Percentiles rank a stretch among this genome's conserved stretches.
Conservation (phyloP, 2,329 filamentous ascomycete genomes). For the Neopestalotiopsis sp. region DNA sequence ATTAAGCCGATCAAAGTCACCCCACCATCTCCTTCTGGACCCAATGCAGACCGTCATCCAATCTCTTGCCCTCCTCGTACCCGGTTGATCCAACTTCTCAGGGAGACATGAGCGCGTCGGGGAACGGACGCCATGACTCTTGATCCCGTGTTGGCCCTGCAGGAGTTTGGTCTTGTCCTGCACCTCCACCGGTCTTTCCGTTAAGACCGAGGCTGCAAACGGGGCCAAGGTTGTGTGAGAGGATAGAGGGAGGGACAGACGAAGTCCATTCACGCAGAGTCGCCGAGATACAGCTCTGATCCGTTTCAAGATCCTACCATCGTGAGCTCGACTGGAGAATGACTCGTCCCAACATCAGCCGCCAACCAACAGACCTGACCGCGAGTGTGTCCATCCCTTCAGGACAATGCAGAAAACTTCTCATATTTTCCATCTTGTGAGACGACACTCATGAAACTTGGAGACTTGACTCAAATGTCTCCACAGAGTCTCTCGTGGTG, state of each 20-base stretch:
- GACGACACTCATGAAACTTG: neutral
- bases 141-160: neutral
- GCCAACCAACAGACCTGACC: too few species aligned
- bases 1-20: neutral
- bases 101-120: neutral
- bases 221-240: too few species aligned
- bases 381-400: neutral
- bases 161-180: too few species aligned
- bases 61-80: neutral
- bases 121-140: neutral
- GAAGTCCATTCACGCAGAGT: too few species aligned
- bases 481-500: neutral
- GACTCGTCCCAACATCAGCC: too few species aligned
- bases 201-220: too few species aligned
- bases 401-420: neutral
- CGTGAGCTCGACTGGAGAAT: too few species aligned
- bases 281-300: too few species aligned
- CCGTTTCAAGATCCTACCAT: too few species aligned
- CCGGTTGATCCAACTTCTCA: neutral
- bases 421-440: neutral
- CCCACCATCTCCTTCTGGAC: neutral
- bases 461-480: neutral
- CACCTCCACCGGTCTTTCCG: too few species aligned
- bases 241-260: too few species aligned
- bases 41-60: slow-evolving; percentile 1